A percentile compares a stretch with the other conserved stretches of the same genome.
phyloP scores from a whole-genome alignment of 768 basidiomycete genomes.

The Tulasnella sp. region DNA sequence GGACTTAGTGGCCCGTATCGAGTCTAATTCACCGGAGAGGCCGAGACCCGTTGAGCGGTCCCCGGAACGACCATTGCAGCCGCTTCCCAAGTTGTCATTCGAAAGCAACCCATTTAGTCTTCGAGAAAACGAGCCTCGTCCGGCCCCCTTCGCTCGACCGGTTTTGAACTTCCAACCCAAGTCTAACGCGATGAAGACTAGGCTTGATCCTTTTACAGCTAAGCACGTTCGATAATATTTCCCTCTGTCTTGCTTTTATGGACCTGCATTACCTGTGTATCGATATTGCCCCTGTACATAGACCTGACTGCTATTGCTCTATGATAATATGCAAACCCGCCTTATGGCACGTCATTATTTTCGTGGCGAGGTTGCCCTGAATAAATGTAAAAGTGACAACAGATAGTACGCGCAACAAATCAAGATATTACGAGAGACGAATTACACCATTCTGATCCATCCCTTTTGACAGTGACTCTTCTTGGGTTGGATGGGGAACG shows the following conservation, averaged over 20 bases:
- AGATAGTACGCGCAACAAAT: not conserved
- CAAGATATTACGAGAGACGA: not conserved
- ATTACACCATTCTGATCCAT: constrained; percentile 8
- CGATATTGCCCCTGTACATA: not conserved
- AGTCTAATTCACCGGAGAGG: not conserved
- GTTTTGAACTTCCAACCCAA: constrained; percentile 1
- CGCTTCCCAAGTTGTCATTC: not conserved
- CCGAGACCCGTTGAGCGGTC: not conserved
- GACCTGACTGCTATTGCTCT: not conserved
- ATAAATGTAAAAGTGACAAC: not conserved
- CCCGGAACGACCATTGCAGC: not conserved
- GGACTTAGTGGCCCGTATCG: not conserved
- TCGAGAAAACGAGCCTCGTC: not conserved
- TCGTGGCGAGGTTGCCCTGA: not conserved
- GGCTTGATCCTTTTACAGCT: constrained; percentile 6
- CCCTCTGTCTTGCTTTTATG: not conserved
- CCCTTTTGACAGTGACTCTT: not conserved
- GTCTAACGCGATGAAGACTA: constrained; percentile 3
- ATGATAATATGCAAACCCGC: not conserved
- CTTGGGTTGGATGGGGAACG: not conserved
- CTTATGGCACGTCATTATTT: not conserved
- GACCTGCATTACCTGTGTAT: not conserved
- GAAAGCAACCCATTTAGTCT: not conserved
- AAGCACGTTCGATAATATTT: not conserved
- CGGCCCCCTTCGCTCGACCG: not conserved